Evolutionary conservation across 1,139 yeast species (phyloP).

Genomic region (Fermentozyma sake): DNA sequence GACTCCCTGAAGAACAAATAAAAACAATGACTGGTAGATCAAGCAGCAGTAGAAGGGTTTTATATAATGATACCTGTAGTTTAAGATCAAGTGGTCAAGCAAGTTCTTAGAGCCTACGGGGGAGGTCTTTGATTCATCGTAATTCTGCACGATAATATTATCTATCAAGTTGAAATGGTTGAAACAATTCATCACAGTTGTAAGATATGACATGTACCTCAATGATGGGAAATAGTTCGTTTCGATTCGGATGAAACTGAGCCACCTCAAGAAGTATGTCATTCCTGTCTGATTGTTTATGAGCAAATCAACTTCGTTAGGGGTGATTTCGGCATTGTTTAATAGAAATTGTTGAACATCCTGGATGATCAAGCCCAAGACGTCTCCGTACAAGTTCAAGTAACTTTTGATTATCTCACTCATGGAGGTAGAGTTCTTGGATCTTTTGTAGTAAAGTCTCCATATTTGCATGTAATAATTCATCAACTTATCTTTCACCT

Average conservation of each 20-base stretch:
- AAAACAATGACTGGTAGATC: slow-evolving; percentile 21
- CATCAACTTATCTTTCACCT: slow-evolving; percentile 10
- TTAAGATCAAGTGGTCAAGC: slow-evolving; percentile 8
- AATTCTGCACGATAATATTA: slow-evolving; percentile 8
- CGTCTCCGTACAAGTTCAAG: slow-evolving; percentile 18
- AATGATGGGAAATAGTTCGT: slow-evolving; percentile 30
- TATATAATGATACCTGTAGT: slow-evolving; percentile 12
- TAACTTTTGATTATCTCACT: slow-evolving; percentile 17
- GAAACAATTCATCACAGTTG: slow-evolving; percentile 22
- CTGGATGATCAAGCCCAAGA: slow-evolving; percentile 8
- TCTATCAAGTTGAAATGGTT: slow-evolving; percentile 24
- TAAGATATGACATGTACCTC: slow-evolving; percentile 25
- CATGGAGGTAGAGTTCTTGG: slow-evolving; percentile 11
- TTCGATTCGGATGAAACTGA: slow-evolving; percentile 29
- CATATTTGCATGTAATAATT: slow-evolving; percentile 16
- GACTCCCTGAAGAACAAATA: slow-evolving; percentile 16
- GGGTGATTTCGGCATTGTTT: slow-evolving; percentile 1
- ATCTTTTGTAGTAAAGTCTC: slow-evolving; percentile 24
- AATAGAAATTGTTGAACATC: neutral
- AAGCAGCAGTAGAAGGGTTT: slow-evolving; percentile 18
- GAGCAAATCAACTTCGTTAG: slow-evolving; percentile 14
- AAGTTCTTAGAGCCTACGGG: slow-evolving; percentile 12
- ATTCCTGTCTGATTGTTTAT: slow-evolving; percentile 18
- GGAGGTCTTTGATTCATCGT: slow-evolving; percentile 11
- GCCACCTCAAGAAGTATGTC: slow-evolving; percentile 24